phyloP scores from a whole-genome alignment of 2,329 filamentous ascomycete species.

The Sphaerulina populicola region DNA sequence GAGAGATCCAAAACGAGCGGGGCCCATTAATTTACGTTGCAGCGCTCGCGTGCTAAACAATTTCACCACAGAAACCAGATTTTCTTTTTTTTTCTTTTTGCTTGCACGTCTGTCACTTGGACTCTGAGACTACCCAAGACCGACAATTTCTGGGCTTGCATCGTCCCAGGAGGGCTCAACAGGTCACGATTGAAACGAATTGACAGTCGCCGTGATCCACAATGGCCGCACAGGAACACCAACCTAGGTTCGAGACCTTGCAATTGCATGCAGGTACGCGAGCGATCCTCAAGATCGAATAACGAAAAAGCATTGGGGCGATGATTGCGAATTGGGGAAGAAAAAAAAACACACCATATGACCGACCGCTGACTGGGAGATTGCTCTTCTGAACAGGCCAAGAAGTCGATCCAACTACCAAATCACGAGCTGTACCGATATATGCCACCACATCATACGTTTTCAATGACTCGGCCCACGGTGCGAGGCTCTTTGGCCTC shows the following conservation, averaged over 20 bases:
- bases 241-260: conserved; percentile 44
- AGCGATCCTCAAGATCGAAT: background rate
- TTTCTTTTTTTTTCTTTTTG: background rate
- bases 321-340: no score
- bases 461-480: conserved; percentile 95
- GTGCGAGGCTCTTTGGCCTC: conserved; percentile 87
- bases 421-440: conserved; percentile 86
- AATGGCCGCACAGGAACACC: conserved; percentile 33
- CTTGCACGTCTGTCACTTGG: background rate
- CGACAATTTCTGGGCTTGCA: background rate
- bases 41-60: conserved; percentile 1
- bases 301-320: no score
- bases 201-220: conserved; percentile 21
- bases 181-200: conserved; percentile 21
- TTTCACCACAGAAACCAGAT: background rate
- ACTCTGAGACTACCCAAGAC: no score
- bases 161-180: conserved; percentile 9
- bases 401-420: conserved; percentile 69
- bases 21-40: background rate
- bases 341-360: no score
- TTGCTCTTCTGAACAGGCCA: conserved; percentile 48
- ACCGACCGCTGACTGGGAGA: conserved; percentile 1
- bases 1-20: background rate
- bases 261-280: conserved; percentile 43
- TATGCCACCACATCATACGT: conserved; percentile 86